These are phyloP conservation scores for Gossypium laxum DNA, from an alignment of 441 rosid species.

Conservation along the genomic window DNA sequence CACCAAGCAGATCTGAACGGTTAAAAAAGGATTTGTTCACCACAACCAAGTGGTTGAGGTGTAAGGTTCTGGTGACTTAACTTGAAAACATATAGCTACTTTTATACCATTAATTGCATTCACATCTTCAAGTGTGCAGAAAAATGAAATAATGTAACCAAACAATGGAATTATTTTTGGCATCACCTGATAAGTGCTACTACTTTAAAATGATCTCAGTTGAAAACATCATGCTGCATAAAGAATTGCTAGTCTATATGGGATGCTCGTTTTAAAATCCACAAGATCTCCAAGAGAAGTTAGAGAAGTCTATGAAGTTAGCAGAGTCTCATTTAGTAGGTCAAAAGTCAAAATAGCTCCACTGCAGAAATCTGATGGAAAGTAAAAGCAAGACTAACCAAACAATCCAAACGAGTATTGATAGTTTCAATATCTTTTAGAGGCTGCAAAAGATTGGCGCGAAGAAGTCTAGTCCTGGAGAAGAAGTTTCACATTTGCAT, in stretches of 20 bases:
- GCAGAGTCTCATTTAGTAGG: background rate
- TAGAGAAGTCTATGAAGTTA: background rate
- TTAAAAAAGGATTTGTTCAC: background rate
- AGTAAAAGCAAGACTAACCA: constrained; percentile 53
- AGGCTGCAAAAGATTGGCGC: constrained; percentile 97
- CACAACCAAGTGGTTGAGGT: background rate
- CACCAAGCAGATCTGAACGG: background rate
- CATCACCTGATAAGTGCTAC: background rate
- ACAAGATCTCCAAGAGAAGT: background rate
- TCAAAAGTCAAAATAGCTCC: constrained; percentile 13
- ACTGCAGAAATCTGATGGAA: constrained; percentile 16
- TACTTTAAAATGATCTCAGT: background rate
- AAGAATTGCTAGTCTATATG: background rate
- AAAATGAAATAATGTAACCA: background rate
- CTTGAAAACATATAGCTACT: background rate
- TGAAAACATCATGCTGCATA: background rate
- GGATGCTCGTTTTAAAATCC: background rate
- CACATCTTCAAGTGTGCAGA: background rate
- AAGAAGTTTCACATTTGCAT: constrained; percentile 22
- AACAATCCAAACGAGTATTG: constrained; percentile 83
- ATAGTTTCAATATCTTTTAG: constrained; percentile 88
- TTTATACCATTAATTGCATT: background rate
- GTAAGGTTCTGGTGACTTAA: background rate
- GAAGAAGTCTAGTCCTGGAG: constrained; percentile 90
- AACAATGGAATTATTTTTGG: background rate